Evolutionary conservation across 345 rosid species (phyloP), one percentile per base, ranked within the genome.

Genomic region (Physaria fendleri): DNA sequence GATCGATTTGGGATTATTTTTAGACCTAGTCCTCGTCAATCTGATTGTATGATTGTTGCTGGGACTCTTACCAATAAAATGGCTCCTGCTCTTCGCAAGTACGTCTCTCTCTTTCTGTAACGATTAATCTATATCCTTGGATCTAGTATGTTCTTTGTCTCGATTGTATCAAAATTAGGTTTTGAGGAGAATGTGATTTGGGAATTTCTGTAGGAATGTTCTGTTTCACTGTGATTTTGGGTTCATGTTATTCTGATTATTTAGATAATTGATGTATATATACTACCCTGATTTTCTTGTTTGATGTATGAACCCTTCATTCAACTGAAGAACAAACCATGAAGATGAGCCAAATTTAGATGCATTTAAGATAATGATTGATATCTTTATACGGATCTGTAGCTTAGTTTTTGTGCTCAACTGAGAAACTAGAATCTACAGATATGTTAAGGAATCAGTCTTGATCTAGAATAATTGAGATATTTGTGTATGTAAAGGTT

Each of bases 61-160:
- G 99, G 99, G 6, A 93, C 99, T 5, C 97, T 93, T 55, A 93
- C 99, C 66, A 93, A 93, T 52, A 93, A 93, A 82, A 93, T 93
- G 99, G 99, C 97, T 50, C 99, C 99, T 15, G 99, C 99, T 17
- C 94, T 93, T 55, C 89, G 99, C 80, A 93, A 77, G 96, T 92
- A 82, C 39, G 81, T 40, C 11, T 38, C 48, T 23, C 53, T 13
- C 51, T 33, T 24, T 41, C 22, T 35, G 33, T 3, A 48, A 15
- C 39, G 4, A 24, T 23, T 61, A n/a, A 17, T 56, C 25, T 37
- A 3, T 52, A 9, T 35, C 15, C 10, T 39, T 12, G 52, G 49
- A 69, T 54, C 64, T 63, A 3, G 20, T 9, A 14, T 59, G 8
- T 42, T 10, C 8, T 23, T 62, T 35, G n/a, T 30, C 30, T 41